Conservation (phyloP, 176 grass and related monocot species). For the Thinopyrum elongatum region DNA sequence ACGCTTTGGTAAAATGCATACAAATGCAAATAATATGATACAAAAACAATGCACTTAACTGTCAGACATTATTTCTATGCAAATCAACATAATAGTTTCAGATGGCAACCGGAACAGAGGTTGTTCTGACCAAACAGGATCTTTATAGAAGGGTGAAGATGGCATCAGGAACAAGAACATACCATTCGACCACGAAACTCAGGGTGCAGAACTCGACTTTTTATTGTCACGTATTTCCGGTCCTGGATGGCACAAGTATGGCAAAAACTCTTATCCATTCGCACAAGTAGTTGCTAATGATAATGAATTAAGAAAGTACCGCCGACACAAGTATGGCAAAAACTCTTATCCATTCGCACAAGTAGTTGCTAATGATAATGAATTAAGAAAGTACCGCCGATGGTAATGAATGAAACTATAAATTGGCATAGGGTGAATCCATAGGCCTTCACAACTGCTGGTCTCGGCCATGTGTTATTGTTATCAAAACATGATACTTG, state of each 20-base stretch:
- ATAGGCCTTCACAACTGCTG: conserved; percentile 9
- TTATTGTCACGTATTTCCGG: conserved; percentile 71
- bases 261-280: conserved; percentile 36
- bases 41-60: not conserved
- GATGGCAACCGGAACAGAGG: not conserved
- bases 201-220: conserved; percentile 69
- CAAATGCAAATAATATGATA: conserved; percentile 9
- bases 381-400: conserved; percentile 3
- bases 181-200: conserved; percentile 99
- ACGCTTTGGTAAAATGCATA: not conserved
- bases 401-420: conserved; percentile 3
- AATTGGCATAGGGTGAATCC: not conserved
- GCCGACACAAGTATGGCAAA: conserved; percentile 26
- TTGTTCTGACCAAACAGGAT: not conserved
- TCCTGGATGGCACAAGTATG: conserved; percentile 63
- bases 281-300: not conserved
- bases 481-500: not conserved
- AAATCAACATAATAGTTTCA: conserved; percentile 5
- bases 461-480: not conserved
- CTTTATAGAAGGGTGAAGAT: not conserved
- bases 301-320: conserved; percentile 7
- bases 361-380: not conserved
- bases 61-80: not conserved
- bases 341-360: conserved; percentile 33
- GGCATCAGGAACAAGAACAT: conserved; percentile 31